phyloP scores from a whole-genome alignment of 1,284 basidiomycete species.

The Golubevia pallescens region DNA sequence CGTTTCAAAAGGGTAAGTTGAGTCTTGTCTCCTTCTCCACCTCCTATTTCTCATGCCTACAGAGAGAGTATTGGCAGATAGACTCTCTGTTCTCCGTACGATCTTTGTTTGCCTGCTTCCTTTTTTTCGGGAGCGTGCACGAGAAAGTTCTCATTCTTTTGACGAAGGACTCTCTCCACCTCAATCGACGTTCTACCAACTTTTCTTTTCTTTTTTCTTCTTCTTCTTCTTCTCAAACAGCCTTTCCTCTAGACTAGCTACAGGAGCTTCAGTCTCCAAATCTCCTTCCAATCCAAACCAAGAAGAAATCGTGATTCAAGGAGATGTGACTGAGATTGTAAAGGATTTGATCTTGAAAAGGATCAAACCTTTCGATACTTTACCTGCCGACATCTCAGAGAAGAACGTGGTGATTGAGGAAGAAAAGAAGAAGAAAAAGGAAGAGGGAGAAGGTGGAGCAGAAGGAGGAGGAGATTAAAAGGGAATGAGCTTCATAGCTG shows the following conservation, averaged over 20 bases:
- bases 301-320: conserved; percentile 62
- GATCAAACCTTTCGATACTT: conserved; percentile 51
- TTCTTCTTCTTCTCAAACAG: conserved; percentile 11
- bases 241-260: conserved; percentile 53
- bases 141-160: too few species aligned
- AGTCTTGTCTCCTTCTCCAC: background rate
- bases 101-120: too few species aligned
- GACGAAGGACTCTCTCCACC: too few species aligned
- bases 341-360: conserved; percentile 37
- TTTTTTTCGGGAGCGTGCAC: too few species aligned
- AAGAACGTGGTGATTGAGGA: conserved; percentile 57
- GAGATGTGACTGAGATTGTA: conserved; percentile 59
- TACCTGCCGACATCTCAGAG: conserved; percentile 42
- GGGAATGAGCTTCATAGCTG: too few species aligned
- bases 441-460: too few species aligned
- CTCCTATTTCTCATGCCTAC: background rate
- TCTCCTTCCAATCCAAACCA: conserved; percentile 49
- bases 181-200: too few species aligned
- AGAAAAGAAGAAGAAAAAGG: conserved; percentile 49
- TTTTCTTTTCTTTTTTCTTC: background rate
- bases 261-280: conserved; percentile 60
- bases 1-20: conserved; percentile 53
- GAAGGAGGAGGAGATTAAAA: too few species aligned
- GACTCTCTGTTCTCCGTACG: too few species aligned
- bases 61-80: too few species aligned